These are phyloP conservation scores for Maudiozyma pseudohumilis DNA, from an alignment of 805 yeast genomes.

Conservation along the genomic window DNA sequence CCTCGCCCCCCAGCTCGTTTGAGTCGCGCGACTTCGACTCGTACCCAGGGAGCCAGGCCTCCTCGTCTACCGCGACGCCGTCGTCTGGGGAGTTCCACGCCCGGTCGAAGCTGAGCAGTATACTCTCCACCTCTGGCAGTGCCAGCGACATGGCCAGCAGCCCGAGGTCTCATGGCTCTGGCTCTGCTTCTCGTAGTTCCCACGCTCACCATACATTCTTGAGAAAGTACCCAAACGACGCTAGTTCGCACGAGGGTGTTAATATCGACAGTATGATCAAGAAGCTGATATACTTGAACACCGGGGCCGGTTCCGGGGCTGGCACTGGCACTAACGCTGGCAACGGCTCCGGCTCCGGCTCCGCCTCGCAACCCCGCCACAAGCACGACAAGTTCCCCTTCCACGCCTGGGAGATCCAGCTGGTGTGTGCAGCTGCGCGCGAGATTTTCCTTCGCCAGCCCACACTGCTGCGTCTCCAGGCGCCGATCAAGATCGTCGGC, in stretches of 20 bases:
- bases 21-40: not conserved
- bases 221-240: conserved; percentile 25
- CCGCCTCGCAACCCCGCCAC: conserved; percentile 14
- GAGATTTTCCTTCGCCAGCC: conserved; percentile 57
- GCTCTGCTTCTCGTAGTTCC: not conserved
- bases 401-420: conserved; percentile 43
- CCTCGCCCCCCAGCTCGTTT: not conserved
- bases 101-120: conserved; percentile 2
- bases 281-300: conserved; percentile 39
- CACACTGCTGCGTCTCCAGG: conserved; percentile 50
- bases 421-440: conserved; percentile 48
- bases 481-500: conserved; percentile 78
- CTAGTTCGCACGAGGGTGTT: conserved; percentile 23
- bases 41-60: not conserved
- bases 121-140: conserved; percentile 3
- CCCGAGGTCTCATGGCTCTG: conserved; percentile 3
- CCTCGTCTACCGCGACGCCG: conserved; percentile 6
- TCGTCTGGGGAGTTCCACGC: conserved; percentile 1
- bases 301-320: conserved; percentile 5
- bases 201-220: conserved; percentile 14
- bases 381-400: conserved; percentile 36
- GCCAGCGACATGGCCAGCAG: not conserved
- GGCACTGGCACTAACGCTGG: not conserved
- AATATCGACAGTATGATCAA: conserved; percentile 58
- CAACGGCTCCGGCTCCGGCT: conserved; percentile 11